Evolutionary conservation across 495 filamentous ascomycete species (phyloP), one percentile per base, ranked within the genome.

Genomic region (Xylaria nigripes): DNA sequence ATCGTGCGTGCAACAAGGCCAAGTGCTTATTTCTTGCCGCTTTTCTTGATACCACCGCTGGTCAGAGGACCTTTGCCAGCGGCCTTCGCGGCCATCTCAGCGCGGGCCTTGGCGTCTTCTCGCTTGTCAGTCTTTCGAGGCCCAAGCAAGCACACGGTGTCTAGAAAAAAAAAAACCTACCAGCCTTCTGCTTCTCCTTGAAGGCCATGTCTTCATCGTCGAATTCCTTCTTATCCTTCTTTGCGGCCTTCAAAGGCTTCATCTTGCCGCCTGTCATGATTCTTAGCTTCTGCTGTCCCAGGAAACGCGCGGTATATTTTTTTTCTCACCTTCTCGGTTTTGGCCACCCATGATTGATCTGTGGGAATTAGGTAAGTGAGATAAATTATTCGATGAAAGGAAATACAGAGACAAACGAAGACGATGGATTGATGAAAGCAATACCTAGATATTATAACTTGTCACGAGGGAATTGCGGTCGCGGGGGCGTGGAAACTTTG

Each of bases 11-110:
- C 61, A 55, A 64, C 48, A 45, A 25, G 50, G 42, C 48, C 29
- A 55, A 21, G 21, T 52, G 15, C 61, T 74, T 79, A 89, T 78
- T 90, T 90, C 85, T 93, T 91, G 66, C 87, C 87, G 27, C 84
- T 88, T 76, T 89, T 91, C 83, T 91, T 93, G 75, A 93, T 93
- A 46, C 76, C 66, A 30, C 87, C 88, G 45, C 83, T 84, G 71
- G 87, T 89, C 74, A 77, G 54, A 53, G 78, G 78, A 6, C 73
- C 81, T 68, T 76, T 83, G 56, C 79, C 79, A 48, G 70, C 71
- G 12, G 76, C 73, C 70, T 86, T 83, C 44, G 84, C 80, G 24
- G 80, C 77, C 70, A 90, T 62, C 2, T 87, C 86, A 69, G 86
- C 84, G 72, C 81, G 84, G 8, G 85, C 86, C 76, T 88, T 87